These are phyloP conservation scores for Pisolithus orientalis DNA, from an alignment of 768 basidiomycete species.

Conservation along the genomic window DNA sequence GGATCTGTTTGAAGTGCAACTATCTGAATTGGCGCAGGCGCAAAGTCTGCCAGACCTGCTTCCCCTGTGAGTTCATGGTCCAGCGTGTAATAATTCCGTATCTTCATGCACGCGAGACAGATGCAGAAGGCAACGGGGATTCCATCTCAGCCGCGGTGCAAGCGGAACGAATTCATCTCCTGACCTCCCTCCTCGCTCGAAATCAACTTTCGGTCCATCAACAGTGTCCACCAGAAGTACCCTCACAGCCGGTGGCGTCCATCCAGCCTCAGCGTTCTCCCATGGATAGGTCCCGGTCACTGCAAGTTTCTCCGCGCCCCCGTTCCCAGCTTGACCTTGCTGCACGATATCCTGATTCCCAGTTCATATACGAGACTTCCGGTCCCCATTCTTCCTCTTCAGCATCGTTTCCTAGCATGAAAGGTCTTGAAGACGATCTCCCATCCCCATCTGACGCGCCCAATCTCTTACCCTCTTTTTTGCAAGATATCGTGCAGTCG, in stretches of 20 bases:
- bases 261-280: constrained; percentile 36
- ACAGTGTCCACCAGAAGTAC: constrained; percentile 10
- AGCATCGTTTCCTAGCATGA: constrained; percentile 32
- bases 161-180: constrained; percentile 74
- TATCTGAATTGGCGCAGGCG: constrained; percentile 84
- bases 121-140: constrained; percentile 85
- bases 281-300: constrained; percentile 31
- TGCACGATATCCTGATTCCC: constrained; percentile 37
- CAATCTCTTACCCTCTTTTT: constrained; percentile 65
- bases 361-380: constrained; percentile 71
- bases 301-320: constrained; percentile 37
- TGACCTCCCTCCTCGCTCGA: constrained; percentile 67
- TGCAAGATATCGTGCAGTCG: constrained; percentile 68
- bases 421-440: constrained; percentile 14
- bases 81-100: too few species aligned
- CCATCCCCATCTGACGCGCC: constrained; percentile 34
- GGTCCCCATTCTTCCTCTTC: constrained; percentile 33
- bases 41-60: constrained; percentile 87
- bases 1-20: constrained; percentile 80
- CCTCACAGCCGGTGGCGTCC: constrained; percentile 43
- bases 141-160: constrained; percentile 82
- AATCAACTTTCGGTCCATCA: constrained; percentile 33
- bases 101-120: constrained; percentile 30
- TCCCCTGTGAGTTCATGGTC: constrained; percentile 54
- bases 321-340: constrained; percentile 46